phyloP scores from a whole-genome alignment of 164 flowering plant species.

The Magnolia kwangsiensis region DNA sequence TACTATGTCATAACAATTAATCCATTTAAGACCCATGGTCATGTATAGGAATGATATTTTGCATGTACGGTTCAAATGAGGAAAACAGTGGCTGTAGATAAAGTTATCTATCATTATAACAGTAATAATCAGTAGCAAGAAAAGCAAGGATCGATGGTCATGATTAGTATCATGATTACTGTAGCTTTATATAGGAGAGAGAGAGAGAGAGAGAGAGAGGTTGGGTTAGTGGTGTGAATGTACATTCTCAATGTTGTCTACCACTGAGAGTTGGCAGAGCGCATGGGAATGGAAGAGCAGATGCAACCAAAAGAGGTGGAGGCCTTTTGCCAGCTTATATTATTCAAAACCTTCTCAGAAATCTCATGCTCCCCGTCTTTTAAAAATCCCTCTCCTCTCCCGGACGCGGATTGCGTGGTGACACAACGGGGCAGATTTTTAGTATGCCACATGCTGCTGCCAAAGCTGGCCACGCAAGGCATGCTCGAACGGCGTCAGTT shows the following conservation, averaged over 20 bases:
- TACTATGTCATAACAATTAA: too few relatives aligned
- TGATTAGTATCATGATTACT: not conserved
- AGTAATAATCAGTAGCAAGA: not conserved
- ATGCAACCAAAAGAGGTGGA: constrained; percentile 47
- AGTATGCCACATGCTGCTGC: not conserved
- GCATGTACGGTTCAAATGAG: too few relatives aligned
- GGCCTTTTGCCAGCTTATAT: constrained; percentile 38
- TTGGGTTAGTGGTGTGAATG: constrained; percentile 4
- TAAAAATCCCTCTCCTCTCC: too few relatives aligned
- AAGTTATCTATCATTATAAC: not conserved
- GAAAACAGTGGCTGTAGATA: too few relatives aligned
- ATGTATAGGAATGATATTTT: too few relatives aligned
- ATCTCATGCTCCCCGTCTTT: constrained; percentile 59
- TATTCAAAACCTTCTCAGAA: constrained; percentile 35
- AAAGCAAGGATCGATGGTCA: not conserved
- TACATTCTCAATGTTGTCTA: constrained; percentile 26
- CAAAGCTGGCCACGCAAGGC: not conserved
- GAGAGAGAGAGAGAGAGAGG: too few relatives aligned
- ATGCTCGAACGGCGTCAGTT: not conserved
- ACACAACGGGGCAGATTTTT: not conserved
- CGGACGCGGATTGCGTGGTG: not conserved
- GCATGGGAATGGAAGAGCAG: constrained; percentile 48
- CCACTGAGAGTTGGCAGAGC: constrained; percentile 42
- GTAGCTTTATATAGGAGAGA: not conserved
- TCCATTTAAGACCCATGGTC: too few relatives aligned